A percentile compares a stretch with the other conserved stretches of the same genome.
Conservation (phyloP, 495 filamentous ascomycete species). For the Aspergillus kassunensis region DNA sequence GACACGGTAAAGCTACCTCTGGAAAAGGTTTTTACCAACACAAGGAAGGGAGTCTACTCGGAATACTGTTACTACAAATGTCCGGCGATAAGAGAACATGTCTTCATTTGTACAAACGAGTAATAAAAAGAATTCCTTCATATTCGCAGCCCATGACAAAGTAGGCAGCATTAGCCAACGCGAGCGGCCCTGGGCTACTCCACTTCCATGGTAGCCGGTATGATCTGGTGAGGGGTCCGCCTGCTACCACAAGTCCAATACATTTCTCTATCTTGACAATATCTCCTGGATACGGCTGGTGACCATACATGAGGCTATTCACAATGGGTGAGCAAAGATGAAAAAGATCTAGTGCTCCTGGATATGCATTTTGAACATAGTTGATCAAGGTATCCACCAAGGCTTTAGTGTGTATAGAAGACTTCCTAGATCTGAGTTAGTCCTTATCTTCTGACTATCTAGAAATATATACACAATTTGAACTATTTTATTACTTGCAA, state of each 20-base stretch:
- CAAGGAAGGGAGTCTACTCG: not conserved
- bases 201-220: not conserved
- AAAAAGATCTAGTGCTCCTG: not conserved
- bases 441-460: not conserved
- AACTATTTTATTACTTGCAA: not conserved
- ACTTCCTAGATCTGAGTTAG: not conserved
- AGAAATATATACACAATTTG: not conserved
- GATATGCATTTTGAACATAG: constrained; percentile 2
- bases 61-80: constrained; percentile 1
- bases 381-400: not conserved
- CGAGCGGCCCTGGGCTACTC: not conserved
- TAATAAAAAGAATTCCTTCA: not conserved
- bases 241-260: not conserved
- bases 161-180: not conserved
- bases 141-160: not conserved
- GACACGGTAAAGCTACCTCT: not conserved
- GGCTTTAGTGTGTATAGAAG: not conserved
- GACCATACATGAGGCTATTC: not conserved
- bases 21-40: constrained; percentile 4
- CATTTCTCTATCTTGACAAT: not conserved
- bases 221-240: not conserved
- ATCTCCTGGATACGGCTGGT: not conserved
- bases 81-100: not conserved
- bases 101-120: no score
- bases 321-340: not conserved